Evolutionary conservation across 768 basidiomycete genomes (phyloP).

Genomic region (Mycena leptocephala): DNA sequence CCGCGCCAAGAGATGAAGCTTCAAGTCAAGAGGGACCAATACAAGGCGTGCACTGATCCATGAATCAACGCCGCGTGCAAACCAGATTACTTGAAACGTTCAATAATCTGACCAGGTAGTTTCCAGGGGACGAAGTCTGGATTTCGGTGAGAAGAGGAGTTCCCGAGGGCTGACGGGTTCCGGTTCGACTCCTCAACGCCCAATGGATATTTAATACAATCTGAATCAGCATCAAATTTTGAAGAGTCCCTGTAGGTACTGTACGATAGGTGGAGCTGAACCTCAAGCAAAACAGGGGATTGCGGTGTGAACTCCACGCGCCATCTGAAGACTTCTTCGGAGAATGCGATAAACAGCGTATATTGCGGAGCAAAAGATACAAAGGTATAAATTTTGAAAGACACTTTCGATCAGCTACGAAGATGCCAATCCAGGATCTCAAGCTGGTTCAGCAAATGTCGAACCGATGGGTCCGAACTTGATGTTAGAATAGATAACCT

Average conservation of each 20-base stretch:
- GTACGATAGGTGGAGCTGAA: constrained; percentile 5
- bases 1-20: constrained; percentile 3
- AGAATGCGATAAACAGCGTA: constrained; percentile 18
- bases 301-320: constrained; percentile 15
- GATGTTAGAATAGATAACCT: constrained; percentile 27
- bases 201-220: constrained; percentile 17
- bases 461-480: constrained; percentile 27
- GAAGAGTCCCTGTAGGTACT: constrained; percentile 16
- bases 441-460: constrained; percentile 14
- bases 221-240: constrained; percentile 21
- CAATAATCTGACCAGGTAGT: constrained; percentile 12
- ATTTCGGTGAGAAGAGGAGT: constrained; percentile 9
- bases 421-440: constrained; percentile 17
- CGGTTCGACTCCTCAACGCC: constrained; percentile 12
- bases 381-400: constrained; percentile 16
- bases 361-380: constrained; percentile 18
- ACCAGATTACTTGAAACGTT: constrained; percentile 10
- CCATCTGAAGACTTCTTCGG: constrained; percentile 18
- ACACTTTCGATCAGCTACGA: constrained; percentile 19
- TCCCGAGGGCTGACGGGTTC: constrained; percentile 2
- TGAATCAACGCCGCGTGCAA: not conserved
- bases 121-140: constrained; percentile 1
- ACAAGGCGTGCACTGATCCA: constrained; percentile 6
- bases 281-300: constrained; percentile 17
- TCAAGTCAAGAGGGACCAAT: constrained; percentile 3